Percentiles rank a stretch among this genome's conserved stretches.
Conservation (phyloP, 2,329 filamentous ascomycete species). For the Aureobasidium pullulans region DNA sequence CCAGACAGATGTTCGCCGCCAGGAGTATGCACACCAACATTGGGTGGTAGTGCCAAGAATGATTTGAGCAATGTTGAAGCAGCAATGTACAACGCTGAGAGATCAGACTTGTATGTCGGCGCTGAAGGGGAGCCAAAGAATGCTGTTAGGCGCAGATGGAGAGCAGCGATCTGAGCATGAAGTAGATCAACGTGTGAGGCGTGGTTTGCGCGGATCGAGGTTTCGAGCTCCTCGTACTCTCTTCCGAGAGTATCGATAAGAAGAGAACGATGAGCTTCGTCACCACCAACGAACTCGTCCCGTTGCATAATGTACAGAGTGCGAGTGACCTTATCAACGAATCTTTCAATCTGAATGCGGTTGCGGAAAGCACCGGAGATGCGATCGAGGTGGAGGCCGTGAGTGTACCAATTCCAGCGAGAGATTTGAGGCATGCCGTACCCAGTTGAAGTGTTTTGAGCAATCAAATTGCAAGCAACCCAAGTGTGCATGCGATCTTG, state of each 20-base stretch:
- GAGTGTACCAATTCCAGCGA: slow-evolving; percentile 50
- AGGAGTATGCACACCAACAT: slow-evolving; percentile 28
- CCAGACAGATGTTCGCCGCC: slow-evolving; percentile 5
- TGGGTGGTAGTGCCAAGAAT: slow-evolving; percentile 53
- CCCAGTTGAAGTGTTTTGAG: slow-evolving; percentile 72
- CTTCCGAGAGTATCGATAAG: slow-evolving; percentile 31
- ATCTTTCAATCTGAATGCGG: slow-evolving; percentile 63
- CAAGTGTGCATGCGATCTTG: slow-evolving; percentile 72
- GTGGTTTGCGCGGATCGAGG: slow-evolving; percentile 25
- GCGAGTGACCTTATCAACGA: slow-evolving; percentile 70
- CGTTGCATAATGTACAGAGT: slow-evolving; percentile 73
- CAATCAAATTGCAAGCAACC: slow-evolving; percentile 79
- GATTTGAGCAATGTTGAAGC: slow-evolving; percentile 62
- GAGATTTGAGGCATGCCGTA: slow-evolving; percentile 65
- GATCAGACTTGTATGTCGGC: slow-evolving; percentile 63
- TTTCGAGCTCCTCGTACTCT: slow-evolving; percentile 30
- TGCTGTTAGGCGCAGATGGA: slow-evolving; percentile 70
- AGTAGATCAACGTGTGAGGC: slow-evolving; percentile 40
- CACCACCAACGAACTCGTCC: slow-evolving; percentile 54
- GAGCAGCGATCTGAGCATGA: slow-evolving; percentile 63
- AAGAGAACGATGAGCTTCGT: slow-evolving; percentile 29
- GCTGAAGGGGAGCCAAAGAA: slow-evolving; percentile 74
- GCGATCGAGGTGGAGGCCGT: slow-evolving; percentile 68
- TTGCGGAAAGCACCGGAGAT: slow-evolving; percentile 55
- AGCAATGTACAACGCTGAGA: slow-evolving; percentile 68